phyloP scores from a whole-genome alignment of 1,284 basidiomycete species.

The Bondarzewia mesenterica region DNA sequence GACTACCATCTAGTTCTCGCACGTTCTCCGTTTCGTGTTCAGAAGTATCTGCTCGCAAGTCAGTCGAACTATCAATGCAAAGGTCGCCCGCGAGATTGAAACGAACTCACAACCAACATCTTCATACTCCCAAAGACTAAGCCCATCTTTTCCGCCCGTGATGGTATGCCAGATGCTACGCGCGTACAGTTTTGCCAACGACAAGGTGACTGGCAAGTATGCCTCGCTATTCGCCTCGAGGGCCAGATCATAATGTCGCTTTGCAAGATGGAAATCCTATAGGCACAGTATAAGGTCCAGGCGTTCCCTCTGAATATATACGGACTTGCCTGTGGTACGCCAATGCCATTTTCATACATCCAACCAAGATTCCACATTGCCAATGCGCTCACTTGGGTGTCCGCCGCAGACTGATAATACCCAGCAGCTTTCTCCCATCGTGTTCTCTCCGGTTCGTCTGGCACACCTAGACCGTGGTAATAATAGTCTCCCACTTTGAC shows the following conservation, averaged over 20 bases:
- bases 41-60: slow-evolving; percentile 1
- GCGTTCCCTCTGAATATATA: background rate
- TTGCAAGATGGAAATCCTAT: slow-evolving; percentile 94
- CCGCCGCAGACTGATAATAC: slow-evolving; percentile 91
- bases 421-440: slow-evolving; percentile 83
- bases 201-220: slow-evolving; percentile 80
- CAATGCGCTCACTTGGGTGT: slow-evolving; percentile 84
- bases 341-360: slow-evolving; percentile 97
- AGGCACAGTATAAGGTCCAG: background rate
- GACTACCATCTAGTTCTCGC: slow-evolving; percentile 9
- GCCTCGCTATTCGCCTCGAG: slow-evolving; percentile 84
- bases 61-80: background rate
- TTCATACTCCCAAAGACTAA: slow-evolving; percentile 55
- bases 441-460: slow-evolving; percentile 48
- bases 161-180: slow-evolving; percentile 81
- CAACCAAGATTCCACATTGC: slow-evolving; percentile 98
- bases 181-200: slow-evolving; percentile 76
- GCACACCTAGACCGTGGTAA: slow-evolving; percentile 79
- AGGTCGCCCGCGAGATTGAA: slow-evolving; percentile 9
- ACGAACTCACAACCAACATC: slow-evolving; percentile 30
- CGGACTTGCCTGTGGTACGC: slow-evolving; percentile 68
- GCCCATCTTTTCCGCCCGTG: slow-evolving; percentile 56
- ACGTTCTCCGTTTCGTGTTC: background rate
- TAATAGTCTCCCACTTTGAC: slow-evolving; percentile 98
- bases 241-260: slow-evolving; percentile 91